Base-by-base conservation (phyloP, 352 stramenopile species). In the Globisporangium orthogonon region DNA sequence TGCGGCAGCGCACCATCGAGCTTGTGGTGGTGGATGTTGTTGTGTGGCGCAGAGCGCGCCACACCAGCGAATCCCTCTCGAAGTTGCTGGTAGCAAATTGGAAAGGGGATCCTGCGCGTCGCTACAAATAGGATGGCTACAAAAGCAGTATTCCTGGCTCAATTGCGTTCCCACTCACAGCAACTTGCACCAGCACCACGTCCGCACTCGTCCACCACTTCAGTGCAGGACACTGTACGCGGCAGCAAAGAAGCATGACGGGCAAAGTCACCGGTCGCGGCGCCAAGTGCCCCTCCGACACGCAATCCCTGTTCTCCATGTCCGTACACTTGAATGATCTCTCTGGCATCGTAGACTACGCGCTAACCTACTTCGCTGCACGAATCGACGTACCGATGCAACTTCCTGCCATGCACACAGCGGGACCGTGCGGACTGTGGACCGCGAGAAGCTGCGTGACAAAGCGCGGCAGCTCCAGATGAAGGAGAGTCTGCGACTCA, bases 391-490 rank as follows among this genome's bases (percentile, higher is more conserved):
- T 23, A 18, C 28, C 39, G 2, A 46, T 15, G 6, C 9, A 2
- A 23, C 44, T 37, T 4, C 3, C 7, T 11, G 10, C 4, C 31
- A 7, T 13, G n/a, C 28, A 44, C 37, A 3, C 46, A 82, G 73
- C 52, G 67, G 33, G 4, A 84, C 82, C 0, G 58, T 85, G 33
- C 71, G 76, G 10, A 86, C 82, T 0, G 67, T 89, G 50, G 76
- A 89, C 61, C 77, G 74, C 31, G 79, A 89, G 48, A 73, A 78
- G 50, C 73, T 92, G 17, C 72, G 79, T 41, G 79, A 87, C 54
- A 86, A 87, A 44, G 82, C 79, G 29, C 69, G 73, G 4, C 66
- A 76, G 46, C 59, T 90, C 52, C 78, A 90, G 56, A 89, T 92
- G 79, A 79, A 83, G 23, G 80, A 89, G 41, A 85, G 76, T 30